A percentile compares a stretch with the other conserved stretches of the same genome.
Conservation (phyloP, 495 filamentous ascomycete genomes). For the Aspergillus wentii region DNA sequence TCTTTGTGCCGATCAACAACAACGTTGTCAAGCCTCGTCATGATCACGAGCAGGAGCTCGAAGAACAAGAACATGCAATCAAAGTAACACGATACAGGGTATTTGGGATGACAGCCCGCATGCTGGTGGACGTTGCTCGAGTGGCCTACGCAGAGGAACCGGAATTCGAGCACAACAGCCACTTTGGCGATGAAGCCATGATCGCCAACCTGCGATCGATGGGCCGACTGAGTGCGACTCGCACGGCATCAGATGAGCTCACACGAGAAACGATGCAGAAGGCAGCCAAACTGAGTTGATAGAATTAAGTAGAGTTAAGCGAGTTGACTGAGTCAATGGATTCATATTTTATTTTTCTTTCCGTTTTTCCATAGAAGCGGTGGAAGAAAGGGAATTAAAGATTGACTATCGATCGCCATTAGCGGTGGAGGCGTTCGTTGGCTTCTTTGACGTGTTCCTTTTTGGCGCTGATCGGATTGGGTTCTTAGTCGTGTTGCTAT, state of each 20-base stretch:
- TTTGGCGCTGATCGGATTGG: too few relatives aligned
- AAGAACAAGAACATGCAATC: slow-evolving; percentile 28
- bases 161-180: slow-evolving; percentile 76
- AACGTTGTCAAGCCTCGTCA: slow-evolving; percentile 54
- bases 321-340: too few relatives aligned
- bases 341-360: neutral
- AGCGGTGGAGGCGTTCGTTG: too few relatives aligned
- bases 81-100: slow-evolving; percentile 63
- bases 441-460: too few relatives aligned
- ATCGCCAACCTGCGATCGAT: slow-evolving; percentile 56
- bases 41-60: slow-evolving; percentile 22
- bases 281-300: slow-evolving; percentile 47
- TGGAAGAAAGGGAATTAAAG: neutral
- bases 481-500: too few relatives aligned
- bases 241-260: slow-evolving; percentile 38
- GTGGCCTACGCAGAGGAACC: slow-evolving; percentile 77
- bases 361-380: neutral
- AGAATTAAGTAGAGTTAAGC: too few relatives aligned
- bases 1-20: slow-evolving; percentile 69
- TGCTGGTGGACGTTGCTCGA: slow-evolving; percentile 78
- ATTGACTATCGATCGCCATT: too few relatives aligned
- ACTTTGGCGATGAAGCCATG: slow-evolving; percentile 76
- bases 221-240: slow-evolving; percentile 57
- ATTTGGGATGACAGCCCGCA: slow-evolving; percentile 88
- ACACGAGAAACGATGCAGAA: slow-evolving; percentile 54